Percentiles rank a stretch among this genome's conserved stretches.
Evolutionary conservation across 2,329 filamentous ascomycete genomes (phyloP).

Genomic region (Nothophaeocryptopus gaeumannii): DNA sequence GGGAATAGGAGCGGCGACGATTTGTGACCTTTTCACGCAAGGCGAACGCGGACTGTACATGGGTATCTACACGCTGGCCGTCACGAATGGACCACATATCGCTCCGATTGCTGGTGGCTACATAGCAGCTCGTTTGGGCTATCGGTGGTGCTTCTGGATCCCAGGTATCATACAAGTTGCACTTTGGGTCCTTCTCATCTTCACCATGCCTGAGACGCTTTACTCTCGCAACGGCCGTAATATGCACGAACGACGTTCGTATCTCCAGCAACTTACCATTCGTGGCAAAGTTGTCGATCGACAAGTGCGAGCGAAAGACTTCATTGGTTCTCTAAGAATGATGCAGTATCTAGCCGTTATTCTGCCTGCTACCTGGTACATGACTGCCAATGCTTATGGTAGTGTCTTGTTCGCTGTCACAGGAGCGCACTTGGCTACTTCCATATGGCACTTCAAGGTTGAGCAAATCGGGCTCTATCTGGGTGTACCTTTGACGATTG

Average conservation of each 20-base stretch:
- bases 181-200: conserved; percentile 24
- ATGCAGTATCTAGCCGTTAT: no score
- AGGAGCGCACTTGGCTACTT: no score
- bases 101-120: conserved; percentile 36
- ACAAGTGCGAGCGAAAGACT: no score
- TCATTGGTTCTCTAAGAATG: no score
- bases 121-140: conserved; percentile 43
- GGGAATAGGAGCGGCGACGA: conserved; percentile 16
- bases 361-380: no score
- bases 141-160: conserved; percentile 48
- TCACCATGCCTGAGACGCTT: conserved; percentile 32
- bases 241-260: conserved; percentile 10
- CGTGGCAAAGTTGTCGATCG: no score
- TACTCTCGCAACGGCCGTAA: conserved; percentile 17
- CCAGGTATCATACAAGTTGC: conserved; percentile 28
- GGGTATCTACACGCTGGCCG: conserved; percentile 18
- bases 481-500: no score
- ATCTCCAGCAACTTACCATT: no score
- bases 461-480: no score
- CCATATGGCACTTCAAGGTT: no score
- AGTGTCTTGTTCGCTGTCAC: no score
- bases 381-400: no score
- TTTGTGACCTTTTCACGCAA: conserved; percentile 19
- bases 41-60: conserved; percentile 20
- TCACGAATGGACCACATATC: conserved; percentile 14